Percentiles rank a stretch among this genome's conserved stretches.
These are phyloP conservation scores for Aristolochia californica DNA, from an alignment of 164 flowering plant genomes.

Conservation along the genomic window DNA sequence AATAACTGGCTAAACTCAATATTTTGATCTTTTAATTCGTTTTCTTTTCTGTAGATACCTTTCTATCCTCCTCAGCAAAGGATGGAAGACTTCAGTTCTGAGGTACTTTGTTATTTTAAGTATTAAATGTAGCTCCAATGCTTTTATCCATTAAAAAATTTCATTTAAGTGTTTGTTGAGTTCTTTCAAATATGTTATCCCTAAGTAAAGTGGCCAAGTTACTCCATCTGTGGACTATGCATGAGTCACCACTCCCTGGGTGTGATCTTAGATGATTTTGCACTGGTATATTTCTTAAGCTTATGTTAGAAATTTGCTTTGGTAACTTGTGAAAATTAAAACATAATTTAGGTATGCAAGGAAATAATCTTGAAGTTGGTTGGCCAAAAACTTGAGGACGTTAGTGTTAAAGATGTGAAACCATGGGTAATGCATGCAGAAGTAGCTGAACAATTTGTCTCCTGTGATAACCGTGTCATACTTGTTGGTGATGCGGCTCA, in stretches of 20 bases:
- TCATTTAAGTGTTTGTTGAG: neutral
- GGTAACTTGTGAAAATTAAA: constrained; percentile 1
- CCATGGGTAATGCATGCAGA: constrained; percentile 99
- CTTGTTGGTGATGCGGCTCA: constrained; percentile 99
- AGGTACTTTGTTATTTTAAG: constrained; percentile 29
- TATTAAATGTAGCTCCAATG: neutral
- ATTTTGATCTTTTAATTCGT: neutral
- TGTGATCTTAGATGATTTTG: neutral
- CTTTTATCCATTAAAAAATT: neutral
- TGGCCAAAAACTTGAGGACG: constrained; percentile 63
- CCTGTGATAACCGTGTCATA: constrained; percentile 44
- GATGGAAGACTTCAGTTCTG: constrained; percentile 56
- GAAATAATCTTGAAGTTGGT: constrained; percentile 65
- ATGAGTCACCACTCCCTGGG: neutral
- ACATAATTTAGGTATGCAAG: constrained; percentile 58
- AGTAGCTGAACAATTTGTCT: constrained; percentile 73
- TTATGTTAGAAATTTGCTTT: neutral
- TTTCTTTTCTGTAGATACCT: constrained; percentile 42
- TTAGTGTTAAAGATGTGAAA: constrained; percentile 64
- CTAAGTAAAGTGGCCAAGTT: no score
- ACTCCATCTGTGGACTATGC: neutral
- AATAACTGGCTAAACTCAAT: no score
- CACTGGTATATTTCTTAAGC: no score
- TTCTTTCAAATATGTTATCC: no score
- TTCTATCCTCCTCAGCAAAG: constrained; percentile 94